A percentile compares a stretch with the other conserved stretches of the same genome.
These are phyloP conservation scores for Dorcoceras hygrometricum DNA, from an alignment of 257 asterid genomes.

Conservation along the genomic window DNA sequence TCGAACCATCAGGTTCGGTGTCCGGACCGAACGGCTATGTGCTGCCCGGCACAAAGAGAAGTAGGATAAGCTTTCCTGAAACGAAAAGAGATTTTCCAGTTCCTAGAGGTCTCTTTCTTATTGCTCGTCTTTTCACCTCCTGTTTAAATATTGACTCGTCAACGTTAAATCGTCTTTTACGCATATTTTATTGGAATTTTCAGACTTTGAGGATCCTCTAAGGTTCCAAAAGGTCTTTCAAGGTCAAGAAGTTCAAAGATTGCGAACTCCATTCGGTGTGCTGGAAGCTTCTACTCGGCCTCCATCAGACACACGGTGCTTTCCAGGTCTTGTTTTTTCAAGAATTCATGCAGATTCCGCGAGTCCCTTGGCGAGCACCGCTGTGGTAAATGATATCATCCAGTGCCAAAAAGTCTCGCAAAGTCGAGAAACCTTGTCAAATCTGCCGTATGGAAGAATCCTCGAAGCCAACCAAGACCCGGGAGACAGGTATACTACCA, in stretches of 20 bases:
- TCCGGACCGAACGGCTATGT: constrained; percentile 60
- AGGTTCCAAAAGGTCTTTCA: constrained; percentile 99
- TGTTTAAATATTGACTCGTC: background rate
- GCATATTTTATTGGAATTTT: constrained; percentile 29
- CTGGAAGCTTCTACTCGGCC: constrained; percentile 44
- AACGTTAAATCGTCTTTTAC: background rate
- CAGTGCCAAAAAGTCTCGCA: constrained; percentile 90
- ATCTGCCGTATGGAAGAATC: constrained; percentile 43
- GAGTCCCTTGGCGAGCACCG: constrained; percentile 32
- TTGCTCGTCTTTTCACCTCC: background rate
- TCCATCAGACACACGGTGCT: constrained; percentile 43
- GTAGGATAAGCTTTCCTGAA: constrained; percentile 57
- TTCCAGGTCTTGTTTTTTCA: constrained; percentile 36
- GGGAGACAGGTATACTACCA: constrained; percentile 28
- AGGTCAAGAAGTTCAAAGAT: constrained; percentile 95
- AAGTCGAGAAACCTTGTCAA: constrained; percentile 78
- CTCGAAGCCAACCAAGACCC: constrained; percentile 30
- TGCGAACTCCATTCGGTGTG: constrained; percentile 41
- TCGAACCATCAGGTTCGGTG: constrained; percentile 61
- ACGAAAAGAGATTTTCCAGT: constrained; percentile 51
- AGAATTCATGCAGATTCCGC: constrained; percentile 36
- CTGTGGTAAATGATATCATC: constrained; percentile 42
- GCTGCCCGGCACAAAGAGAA: constrained; percentile 71
- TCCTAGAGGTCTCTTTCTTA: constrained; percentile 42
- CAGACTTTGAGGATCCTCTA: constrained; percentile 69